Percentiles rank a stretch among this genome's conserved stretches.
These are phyloP conservation scores for Teunomyces aglyptinius DNA, from an alignment of 805 yeast species.

Conservation along the genomic window DNA sequence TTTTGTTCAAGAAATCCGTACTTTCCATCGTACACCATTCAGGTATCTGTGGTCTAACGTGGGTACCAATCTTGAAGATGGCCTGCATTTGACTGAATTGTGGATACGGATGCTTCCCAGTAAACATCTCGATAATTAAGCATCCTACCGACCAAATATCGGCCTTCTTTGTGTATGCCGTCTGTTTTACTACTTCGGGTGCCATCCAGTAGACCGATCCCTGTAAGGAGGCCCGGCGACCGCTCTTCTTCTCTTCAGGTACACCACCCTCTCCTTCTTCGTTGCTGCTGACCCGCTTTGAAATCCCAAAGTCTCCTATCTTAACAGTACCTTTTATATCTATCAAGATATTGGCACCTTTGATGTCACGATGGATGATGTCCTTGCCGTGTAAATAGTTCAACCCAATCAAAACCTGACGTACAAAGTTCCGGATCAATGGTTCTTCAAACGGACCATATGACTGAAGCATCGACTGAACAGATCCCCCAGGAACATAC, in stretches of 20 bases:
- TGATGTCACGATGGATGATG: constrained; percentile 83
- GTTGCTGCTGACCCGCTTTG: constrained; percentile 38
- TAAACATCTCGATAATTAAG: constrained; percentile 88
- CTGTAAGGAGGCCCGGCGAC: constrained; percentile 75
- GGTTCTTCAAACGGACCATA: constrained; percentile 84
- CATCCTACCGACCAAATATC: constrained; percentile 99
- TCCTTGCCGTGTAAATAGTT: constrained; percentile 70
- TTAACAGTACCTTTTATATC: constrained; percentile 80
- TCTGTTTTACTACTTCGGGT: constrained; percentile 95
- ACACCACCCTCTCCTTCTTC: constrained; percentile 23
- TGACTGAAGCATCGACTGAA: constrained; percentile 65
- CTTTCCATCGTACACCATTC: constrained; percentile 67
- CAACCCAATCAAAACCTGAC: constrained; percentile 75
- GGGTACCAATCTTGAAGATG: constrained; percentile 87
- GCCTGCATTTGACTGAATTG: constrained; percentile 96
- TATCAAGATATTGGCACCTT: constrained; percentile 82
- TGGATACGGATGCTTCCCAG: constrained; percentile 96
- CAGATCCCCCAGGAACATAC: constrained; percentile 43
- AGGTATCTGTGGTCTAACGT: constrained; percentile 78
- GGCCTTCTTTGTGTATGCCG: constrained; percentile 85
- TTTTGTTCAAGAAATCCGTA: constrained; percentile 56
- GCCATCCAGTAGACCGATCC: constrained; percentile 99
- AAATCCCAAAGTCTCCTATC: constrained; percentile 84
- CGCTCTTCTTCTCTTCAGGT: constrained; percentile 25
- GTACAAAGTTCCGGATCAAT: constrained; percentile 63